Evolutionary conservation across 805 yeast species (phyloP).

Genomic region (Schizosaccharomyces cryophilus): DNA sequence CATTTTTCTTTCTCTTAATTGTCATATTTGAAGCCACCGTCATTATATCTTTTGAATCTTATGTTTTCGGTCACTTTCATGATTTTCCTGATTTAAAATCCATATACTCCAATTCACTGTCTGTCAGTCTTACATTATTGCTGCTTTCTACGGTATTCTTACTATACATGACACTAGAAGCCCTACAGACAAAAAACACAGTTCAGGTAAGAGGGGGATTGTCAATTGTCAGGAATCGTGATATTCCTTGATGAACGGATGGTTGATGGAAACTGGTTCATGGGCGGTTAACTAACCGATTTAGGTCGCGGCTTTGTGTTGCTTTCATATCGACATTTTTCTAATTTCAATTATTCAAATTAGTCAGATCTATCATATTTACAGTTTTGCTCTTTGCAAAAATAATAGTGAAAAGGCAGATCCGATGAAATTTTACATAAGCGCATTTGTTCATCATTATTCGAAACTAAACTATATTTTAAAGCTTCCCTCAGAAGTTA

Average conservation of each 20-base stretch:
- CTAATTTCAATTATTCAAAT: slow-evolving; percentile 3
- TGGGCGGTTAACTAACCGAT: no score
- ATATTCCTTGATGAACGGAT: no score
- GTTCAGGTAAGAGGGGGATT: not conserved
- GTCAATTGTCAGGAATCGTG: no score
- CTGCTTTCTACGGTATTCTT: slow-evolving; percentile 18
- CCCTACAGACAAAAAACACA: not conserved
- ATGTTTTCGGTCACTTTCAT: slow-evolving; percentile 13
- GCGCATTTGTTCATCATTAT: no score
- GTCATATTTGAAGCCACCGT: slow-evolving; percentile 7
- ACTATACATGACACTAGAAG: not conserved
- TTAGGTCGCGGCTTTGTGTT: not conserved
- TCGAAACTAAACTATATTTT: not conserved
- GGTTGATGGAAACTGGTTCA: no score
- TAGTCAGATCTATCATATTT: not conserved
- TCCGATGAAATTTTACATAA: no score
- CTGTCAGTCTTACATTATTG: slow-evolving; percentile 21
- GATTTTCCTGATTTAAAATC: slow-evolving; percentile 7
- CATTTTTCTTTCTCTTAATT: slow-evolving; percentile 3
- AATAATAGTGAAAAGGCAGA: no score
- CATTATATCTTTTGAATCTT: slow-evolving; percentile 13
- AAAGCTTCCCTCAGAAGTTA: slow-evolving; percentile 3
- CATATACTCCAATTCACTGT: slow-evolving; percentile 20
- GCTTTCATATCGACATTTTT: slow-evolving; percentile 6
- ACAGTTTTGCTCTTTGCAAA: no score